A percentile compares a stretch with the other conserved stretches of the same genome.
Conservation (phyloP, 192 early-diverging fungal genomes). For the Rhizophagus sp. region DNA sequence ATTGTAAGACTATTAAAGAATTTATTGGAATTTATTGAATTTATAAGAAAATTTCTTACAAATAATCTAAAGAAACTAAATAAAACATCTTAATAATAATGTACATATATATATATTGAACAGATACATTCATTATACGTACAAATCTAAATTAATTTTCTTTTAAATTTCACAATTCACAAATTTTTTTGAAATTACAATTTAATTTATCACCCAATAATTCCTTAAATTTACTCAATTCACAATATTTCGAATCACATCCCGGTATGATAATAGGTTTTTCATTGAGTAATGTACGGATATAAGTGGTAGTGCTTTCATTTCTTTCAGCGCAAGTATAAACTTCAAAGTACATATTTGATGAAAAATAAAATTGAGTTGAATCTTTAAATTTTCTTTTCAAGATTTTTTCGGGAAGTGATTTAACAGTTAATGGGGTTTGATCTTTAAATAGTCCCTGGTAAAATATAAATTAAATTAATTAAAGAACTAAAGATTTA, state of each 20-base stretch:
- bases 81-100: too few relatives aligned
- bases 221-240: slow-evolving; percentile 9
- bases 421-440: background rate
- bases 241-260: slow-evolving; percentile 2
- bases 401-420: background rate
- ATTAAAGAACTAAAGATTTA: background rate
- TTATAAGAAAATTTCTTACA: too few relatives aligned
- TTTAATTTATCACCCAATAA: background rate
- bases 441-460: slow-evolving; percentile 19
- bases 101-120: too few relatives aligned
- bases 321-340: background rate
- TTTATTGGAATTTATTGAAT: too few relatives aligned
- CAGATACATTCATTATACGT: too few relatives aligned
- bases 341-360: slow-evolving; percentile 26
- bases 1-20: too few relatives aligned
- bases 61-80: too few relatives aligned
- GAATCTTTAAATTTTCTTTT: slow-evolving; percentile 2
- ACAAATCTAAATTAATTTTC: too few relatives aligned
- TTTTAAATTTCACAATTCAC: background rate
- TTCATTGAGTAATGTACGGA: slow-evolving; percentile 13
- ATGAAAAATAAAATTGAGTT: background rate
- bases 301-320: background rate
- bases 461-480: background rate
- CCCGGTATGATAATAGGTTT: slow-evolving; percentile 1
- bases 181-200: slow-evolving; percentile 21